A percentile compares a stretch with the other conserved stretches of the same genome.
Conservation (phyloP, 208 protist species). For the Polymyxa betae region DNA sequence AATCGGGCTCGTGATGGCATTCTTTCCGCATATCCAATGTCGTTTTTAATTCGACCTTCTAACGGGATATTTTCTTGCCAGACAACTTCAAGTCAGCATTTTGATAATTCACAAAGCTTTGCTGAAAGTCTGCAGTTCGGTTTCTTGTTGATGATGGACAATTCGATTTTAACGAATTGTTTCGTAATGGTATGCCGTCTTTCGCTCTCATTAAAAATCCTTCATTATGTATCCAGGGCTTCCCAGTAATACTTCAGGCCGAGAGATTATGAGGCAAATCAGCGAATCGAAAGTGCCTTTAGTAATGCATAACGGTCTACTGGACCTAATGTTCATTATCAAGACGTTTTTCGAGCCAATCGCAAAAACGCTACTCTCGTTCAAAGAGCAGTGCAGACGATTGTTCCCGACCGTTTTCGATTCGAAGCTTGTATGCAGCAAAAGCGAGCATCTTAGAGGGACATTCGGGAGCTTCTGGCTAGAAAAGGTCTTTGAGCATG, state of each 20-base stretch:
- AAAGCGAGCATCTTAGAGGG: neutral
- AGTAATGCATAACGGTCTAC: slow-evolving; percentile 30
- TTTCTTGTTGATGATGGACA: neutral
- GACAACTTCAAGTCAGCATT: neutral
- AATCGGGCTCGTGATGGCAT: neutral
- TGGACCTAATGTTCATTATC: neutral
- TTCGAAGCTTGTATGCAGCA: slow-evolving; percentile 46
- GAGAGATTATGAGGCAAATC: neutral
- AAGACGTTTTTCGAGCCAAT: neutral
- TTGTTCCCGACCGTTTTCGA: slow-evolving; percentile 19
- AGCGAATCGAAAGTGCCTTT: neutral
- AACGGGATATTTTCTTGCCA: slow-evolving; percentile 5
- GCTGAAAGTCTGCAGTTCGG: neutral
- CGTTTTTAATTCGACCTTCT: slow-evolving; percentile 9
- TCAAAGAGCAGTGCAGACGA: neutral
- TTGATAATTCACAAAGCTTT: neutral
- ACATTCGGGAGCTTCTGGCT: neutral
- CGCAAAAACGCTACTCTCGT: neutral
- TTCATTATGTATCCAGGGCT: neutral
- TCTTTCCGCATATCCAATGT: neutral
- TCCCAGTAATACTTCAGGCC: neutral
- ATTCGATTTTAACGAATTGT: slow-evolving; percentile 52
- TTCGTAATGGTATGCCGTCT: slow-evolving; percentile 1
- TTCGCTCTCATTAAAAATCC: neutral
- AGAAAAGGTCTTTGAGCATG: neutral